Evolutionary conservation across 1,284 basidiomycete species (phyloP), one percentile per base, ranked within the genome.

Genomic region (Ceratobasidium papillatum): DNA sequence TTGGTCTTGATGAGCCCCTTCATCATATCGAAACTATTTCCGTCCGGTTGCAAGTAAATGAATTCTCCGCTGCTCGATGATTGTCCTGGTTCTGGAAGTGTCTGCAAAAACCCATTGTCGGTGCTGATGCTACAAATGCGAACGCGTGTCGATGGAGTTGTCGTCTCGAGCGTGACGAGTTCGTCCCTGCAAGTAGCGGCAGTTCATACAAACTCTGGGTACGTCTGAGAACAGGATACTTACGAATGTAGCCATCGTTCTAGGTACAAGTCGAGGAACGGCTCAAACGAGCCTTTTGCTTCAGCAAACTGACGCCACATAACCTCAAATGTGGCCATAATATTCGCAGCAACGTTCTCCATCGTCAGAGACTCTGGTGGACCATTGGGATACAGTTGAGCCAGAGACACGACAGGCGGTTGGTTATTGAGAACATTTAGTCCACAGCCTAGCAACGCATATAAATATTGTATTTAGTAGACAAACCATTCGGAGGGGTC

Each of bases 1-100:
- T 93, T 94, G 25, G 85, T 82, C 83, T 86, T 90, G 80, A 99
- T 96, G 81, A 99, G 83, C 36, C 95, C 94, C 68, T 91, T 88
- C 90, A 99, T 93, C 80, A 99, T 87, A 82, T 99, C 97, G 80
- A 99, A 99, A 80, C 94, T 94, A 81, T 99, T 99, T 36, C 96
- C 95, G 80, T 99, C 96, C 1, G 97, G 98, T 82, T 98, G 97
- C 25, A 90, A 80, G 79, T 90, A 88, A 52, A 89, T 84, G 66
- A 81, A 86, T 59, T 80, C 78, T 36, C 76, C 61, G 77, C 72
- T 75, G 78, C 62, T 78, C 82, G 80, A 85, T 36, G 81, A 85
- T 41, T 61, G 59, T 58, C 80, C 81, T 34, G 84, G 81, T 76
- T 90, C 86, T 0, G 91, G 91, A 11, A 94, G 82, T 1, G 96